These are phyloP conservation scores for Aspergillus panamensis DNA, from an alignment of 495 filamentous ascomycete genomes.

Conservation along the genomic window DNA sequence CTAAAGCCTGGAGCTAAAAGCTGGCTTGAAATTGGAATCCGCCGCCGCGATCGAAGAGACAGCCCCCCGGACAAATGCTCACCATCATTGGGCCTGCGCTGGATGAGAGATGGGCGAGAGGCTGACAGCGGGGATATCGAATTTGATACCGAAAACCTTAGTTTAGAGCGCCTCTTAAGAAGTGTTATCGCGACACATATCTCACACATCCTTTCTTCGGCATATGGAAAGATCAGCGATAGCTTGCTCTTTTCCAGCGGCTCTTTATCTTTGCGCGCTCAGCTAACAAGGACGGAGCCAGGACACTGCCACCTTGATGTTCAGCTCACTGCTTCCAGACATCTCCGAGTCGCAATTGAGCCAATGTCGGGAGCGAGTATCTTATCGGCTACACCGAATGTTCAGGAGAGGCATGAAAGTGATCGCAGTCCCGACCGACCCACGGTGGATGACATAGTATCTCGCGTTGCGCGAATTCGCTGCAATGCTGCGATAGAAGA, in stretches of 20 bases:
- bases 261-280: slow-evolving; percentile 51
- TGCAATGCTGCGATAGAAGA: slow-evolving; percentile 58
- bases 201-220: slow-evolving; percentile 57
- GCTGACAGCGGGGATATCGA: slow-evolving; percentile 60
- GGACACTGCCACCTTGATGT: slow-evolving; percentile 62
- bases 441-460: slow-evolving; percentile 51
- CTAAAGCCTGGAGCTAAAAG: slow-evolving; percentile 64
- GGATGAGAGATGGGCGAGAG: slow-evolving; percentile 80
- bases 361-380: slow-evolving; percentile 50
- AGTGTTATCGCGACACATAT: slow-evolving; percentile 72
- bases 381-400: slow-evolving; percentile 36
- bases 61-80: slow-evolving; percentile 22
- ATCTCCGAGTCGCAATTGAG: slow-evolving; percentile 62
- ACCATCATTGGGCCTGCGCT: slow-evolving; percentile 63
- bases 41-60: slow-evolving; percentile 50
- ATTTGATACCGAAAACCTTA: slow-evolving; percentile 63
- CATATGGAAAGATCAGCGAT: slow-evolving; percentile 53
- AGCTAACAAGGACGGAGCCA: slow-evolving; percentile 56
- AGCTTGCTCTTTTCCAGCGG: slow-evolving; percentile 55
- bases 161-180: slow-evolving; percentile 67
- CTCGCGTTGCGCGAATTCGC: slow-evolving; percentile 54
- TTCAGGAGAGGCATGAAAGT: slow-evolving; percentile 46
- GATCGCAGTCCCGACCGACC: slow-evolving; percentile 41
- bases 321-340: slow-evolving; percentile 58
- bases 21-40: slow-evolving; percentile 85